Percentiles rank a stretch among this genome's conserved stretches.
phyloP scores from a whole-genome alignment of 305 asterid genomes.

The Fraxinus sp. region DNA sequence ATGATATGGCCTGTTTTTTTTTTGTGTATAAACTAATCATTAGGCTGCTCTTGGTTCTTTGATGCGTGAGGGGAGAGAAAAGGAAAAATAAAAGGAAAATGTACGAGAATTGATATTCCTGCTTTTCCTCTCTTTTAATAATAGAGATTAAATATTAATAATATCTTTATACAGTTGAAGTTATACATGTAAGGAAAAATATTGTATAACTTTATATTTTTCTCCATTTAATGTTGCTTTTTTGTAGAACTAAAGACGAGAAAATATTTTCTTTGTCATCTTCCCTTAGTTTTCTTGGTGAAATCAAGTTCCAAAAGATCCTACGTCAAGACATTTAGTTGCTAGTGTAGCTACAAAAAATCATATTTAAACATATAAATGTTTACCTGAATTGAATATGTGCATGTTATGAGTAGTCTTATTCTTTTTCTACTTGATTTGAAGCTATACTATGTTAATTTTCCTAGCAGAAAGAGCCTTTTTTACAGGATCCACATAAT shows the following conservation, averaged over 20 bases:
- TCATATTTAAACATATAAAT: neutral
- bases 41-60: neutral
- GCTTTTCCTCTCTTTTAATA: neutral
- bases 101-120: neutral
- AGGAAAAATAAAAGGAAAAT: neutral
- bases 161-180: neutral
- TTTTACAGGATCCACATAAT: conserved; percentile 53
- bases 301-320: neutral
- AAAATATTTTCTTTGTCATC: neutral
- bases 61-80: neutral
- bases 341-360: neutral
- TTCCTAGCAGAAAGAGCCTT: conserved; percentile 8
- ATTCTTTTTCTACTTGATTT: neutral
- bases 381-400: neutral
- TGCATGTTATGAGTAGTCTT: neutral
- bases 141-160: neutral
- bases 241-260: neutral
- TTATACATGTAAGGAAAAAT: neutral
- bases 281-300: neutral
- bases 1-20: neutral
- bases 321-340: neutral
- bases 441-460: neutral
- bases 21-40: neutral
- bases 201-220: neutral
- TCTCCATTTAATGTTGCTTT: neutral